Evolutionary conservation across 257 asterid species (phyloP), one percentile per base, ranked within the genome.

Genomic region (Nicotiana noctiflora): DNA sequence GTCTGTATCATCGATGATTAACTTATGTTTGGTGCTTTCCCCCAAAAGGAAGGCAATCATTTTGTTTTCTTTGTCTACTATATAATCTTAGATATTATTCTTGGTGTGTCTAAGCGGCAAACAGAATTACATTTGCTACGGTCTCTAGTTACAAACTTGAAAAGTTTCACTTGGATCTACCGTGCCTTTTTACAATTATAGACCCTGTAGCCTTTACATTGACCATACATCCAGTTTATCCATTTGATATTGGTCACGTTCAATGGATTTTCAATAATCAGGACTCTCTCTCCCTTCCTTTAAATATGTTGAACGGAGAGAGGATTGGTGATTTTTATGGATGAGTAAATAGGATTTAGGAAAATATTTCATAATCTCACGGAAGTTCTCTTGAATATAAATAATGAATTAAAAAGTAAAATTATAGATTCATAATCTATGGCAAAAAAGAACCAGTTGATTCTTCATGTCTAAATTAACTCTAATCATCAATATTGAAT

Each of bases 51-150:
- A 51, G 56, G 56, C 56, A 51, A 13, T 13, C 44, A 63, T 25
- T 63, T 12, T 12, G 70, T 12, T 27, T 15, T 7, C 31, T 64
- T n/a, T 62, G 10, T 25, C 32, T 70, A 40, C n/a, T 40, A n/a
- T 19, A 44, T 70, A 70, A 40, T 44, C 34, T 40, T 21, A n/a
- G 0, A 9, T 9, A 31, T 21, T 53, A 9, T 29, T 10, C 23
- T 5, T 49, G 32, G n/a, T 68, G 23, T 84, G 67, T 46, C 23
- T 5, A 23, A 46, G 82, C 55, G 76, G 61, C 67, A 80, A 84
- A 80, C 80, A 65, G 76, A 46, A 76, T 56, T 46, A 31, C 37
- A 40, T 64, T 40, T 11, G 6, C 4, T 0, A 1, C 0, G 1
- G 18, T 18, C 11, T 56, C 1, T 18, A 25, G 61, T 56, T 18